Percentiles rank a stretch among this genome's conserved stretches.
These are phyloP conservation scores for Apophysomyces trapeziformis DNA, from an alignment of 371 early-diverging fungal species.

Conservation along the genomic window DNA sequence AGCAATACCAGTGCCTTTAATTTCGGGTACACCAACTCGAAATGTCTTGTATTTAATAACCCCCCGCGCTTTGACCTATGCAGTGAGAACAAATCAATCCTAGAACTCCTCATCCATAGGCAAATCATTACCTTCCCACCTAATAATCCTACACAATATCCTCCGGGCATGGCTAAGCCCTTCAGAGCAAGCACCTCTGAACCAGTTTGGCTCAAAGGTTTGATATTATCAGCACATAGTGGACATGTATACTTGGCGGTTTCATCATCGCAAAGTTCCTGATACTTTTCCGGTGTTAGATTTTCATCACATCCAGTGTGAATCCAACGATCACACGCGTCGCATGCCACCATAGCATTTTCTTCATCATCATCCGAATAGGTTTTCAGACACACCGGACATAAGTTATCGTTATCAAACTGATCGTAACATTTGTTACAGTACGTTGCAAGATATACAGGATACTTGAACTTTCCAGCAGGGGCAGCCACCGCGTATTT, in stretches of 20 bases:
- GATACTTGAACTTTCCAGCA: conserved; percentile 38
- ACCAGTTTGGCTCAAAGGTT: conserved; percentile 30
- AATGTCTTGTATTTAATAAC: conserved; percentile 37
- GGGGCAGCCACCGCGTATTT: conserved; percentile 54
- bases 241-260: conserved; percentile 73
- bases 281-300: conserved; percentile 65
- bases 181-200: conserved; percentile 35
- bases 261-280: conserved; percentile 56
- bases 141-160: conserved; percentile 33
- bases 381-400: conserved; percentile 77
- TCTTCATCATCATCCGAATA: conserved; percentile 61
- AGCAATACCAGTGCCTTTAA: conserved; percentile 42
- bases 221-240: conserved; percentile 59
- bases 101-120: too few species aligned
- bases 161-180: conserved; percentile 35
- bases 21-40: conserved; percentile 45
- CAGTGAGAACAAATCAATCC: not conserved
- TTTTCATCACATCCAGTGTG: conserved; percentile 77
- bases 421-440: conserved; percentile 63
- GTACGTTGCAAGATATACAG: conserved; percentile 64
- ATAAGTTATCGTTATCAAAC: conserved; percentile 64
- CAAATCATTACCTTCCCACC: conserved; percentile 43
- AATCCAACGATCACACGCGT: conserved; percentile 80
- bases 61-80: conserved; percentile 40
- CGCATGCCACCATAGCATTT: conserved; percentile 80